Base-by-base conservation (phyloP, 345 rosid species). In the Ailanthus altissimus region DNA sequence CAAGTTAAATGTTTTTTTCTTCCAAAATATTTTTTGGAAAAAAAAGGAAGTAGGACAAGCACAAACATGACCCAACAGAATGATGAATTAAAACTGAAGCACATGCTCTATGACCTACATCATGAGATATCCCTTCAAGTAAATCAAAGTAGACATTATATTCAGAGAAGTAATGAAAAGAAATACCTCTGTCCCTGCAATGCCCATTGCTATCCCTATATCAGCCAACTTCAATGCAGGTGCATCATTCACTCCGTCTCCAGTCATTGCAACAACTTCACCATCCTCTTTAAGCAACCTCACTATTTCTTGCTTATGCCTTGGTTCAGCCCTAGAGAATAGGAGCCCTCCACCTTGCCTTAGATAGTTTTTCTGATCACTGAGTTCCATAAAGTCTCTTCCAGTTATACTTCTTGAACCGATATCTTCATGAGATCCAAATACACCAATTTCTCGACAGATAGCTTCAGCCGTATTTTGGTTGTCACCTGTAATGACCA, bases 241-340 rank as follows among this genome's bases (percentile, higher is more conserved):
- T 25, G 98, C 98, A 85, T 96, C 99, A 75, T 96, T 96, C 71
- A 93, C 98, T 81, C 98, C 99, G 83, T 96, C 99, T 73, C 98
- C 98, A 25, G 99, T 96, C 99, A 96, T 96, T 42, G 99, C 98
- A 75, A 96, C 99, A 23, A 96, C 99, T 84, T 96, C 99, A n/a
- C 97, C 97, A 68, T 92, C 97, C 82, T 88, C 98, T 86, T 96
- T 92, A 65, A 96, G 99, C 86, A 93, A 75, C 85, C 97, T 91
- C 47, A 96, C 99, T 79, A 96, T 96, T 81, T 96, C 99, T 83
- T 96, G 99, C 79, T 96, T 96, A 83, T 96, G 99, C 82, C 86
- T 86, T 59, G 99, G 99, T 82, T 96, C 99, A 57, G 99, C 98
- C 89, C 99, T 89, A 5, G 99, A 96, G 86, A 96, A 92, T 74